phyloP scores from a whole-genome alignment of 2,329 filamentous ascomycete species.

The Aspergillus sp. region DNA sequence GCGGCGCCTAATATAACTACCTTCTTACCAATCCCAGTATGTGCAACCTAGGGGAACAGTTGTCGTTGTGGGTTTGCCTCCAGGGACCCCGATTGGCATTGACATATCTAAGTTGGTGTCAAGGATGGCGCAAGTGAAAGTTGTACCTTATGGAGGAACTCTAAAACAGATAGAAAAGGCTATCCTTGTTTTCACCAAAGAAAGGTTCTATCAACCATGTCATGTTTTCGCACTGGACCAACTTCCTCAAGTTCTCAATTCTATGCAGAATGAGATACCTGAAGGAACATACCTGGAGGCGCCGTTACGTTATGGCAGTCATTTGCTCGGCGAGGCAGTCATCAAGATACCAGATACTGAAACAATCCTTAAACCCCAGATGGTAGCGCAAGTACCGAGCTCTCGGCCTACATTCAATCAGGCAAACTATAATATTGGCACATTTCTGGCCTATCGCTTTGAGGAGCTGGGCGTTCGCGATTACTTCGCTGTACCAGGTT shows the following conservation, averaged over 20 bases:
- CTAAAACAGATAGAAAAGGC: constrained; percentile 9
- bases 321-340: constrained; percentile 4
- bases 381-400: background rate
- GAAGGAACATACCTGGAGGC: background rate
- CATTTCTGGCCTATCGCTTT: constrained; percentile 10
- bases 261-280: background rate
- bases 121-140: background rate
- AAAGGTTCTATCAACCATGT: background rate
- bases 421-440: constrained; percentile 8
- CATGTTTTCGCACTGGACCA: background rate
- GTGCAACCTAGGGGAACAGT: constrained; percentile 3
- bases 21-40: background rate
- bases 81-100: background rate
- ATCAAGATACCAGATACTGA: background rate
- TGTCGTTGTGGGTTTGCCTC: background rate
- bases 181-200: background rate
- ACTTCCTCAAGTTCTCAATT: background rate
- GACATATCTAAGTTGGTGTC: background rate
- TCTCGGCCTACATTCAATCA: background rate
- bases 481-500: constrained; percentile 18
- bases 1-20: background rate
- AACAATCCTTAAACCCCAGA: too few relatives aligned
- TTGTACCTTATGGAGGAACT: background rate
- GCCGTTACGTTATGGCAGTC: background rate
- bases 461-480: constrained; percentile 13